Evolutionary conservation across 2,329 filamentous ascomycete species (phyloP), one percentile per base, ranked within the genome.

Genomic region (Pseudogymnoascus sp.): DNA sequence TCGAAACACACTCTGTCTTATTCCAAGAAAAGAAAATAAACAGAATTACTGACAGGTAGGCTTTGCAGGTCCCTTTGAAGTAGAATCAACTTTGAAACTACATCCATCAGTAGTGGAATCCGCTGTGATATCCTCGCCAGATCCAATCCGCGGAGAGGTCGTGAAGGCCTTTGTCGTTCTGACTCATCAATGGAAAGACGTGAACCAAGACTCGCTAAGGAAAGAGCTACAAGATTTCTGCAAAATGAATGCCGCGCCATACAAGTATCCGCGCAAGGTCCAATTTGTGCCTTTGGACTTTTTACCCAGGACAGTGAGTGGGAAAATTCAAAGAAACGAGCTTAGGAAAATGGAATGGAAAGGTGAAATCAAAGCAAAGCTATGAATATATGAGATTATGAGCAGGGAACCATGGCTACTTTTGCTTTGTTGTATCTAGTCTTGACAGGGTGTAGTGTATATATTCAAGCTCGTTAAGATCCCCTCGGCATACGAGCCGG

Each of bases 111-210:
- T 78, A 7, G 71, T 75, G 22, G 75, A 78, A 63, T 76, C 73
- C 22, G 75, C 76, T 0, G 75, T 77, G 8, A 74, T 78, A 1
- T 72, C 75, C 4, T 76, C 75, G 2, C 75, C 75, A 1, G 75
- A 77, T 61, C 61, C 70, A 10, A 66, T 68, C 0, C 68, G 76
- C 35, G 74, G 75, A 7, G 75, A 78, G 62, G 74, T 77, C 16
- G 75, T 78, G 22, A 78, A 78, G 60, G 76, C 75, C 0, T 77
- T 77, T 62, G 67, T 78, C 50, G 75, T 77, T 2, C 65, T 77
- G 28, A 75, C 71, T 7, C 53, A 67, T 37, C 61, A 71, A 63
- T 65, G 63, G 35, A 60, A 65, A 7, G 65, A 64, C 50, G 65
- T 64, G 46, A 67, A 66, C 35, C 46, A 65, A 10, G 60, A 65